phyloP scores from a whole-genome alignment of 371 early-diverging fungal species.

The Mucor plumbeus region DNA sequence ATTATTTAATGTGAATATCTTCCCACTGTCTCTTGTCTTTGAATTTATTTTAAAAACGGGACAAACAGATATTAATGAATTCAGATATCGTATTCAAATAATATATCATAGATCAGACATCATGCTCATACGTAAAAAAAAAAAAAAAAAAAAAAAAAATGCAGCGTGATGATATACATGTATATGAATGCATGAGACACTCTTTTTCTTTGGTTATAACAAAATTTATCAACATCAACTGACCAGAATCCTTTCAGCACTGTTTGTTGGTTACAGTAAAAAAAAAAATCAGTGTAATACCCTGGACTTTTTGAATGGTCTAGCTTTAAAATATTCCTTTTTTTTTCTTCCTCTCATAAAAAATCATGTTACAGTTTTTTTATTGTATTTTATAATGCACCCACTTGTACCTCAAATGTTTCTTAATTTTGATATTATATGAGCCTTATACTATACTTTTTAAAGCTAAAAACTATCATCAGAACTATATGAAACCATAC shows the following conservation, averaged over 20 bases:
- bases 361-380: no score
- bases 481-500: no score
- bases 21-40: not conserved
- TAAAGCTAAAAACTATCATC: no score
- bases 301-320: not conserved
- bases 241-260: not conserved
- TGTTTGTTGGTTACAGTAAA: not conserved
- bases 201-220: not conserved
- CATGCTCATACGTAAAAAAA: not conserved
- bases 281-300: not conserved
- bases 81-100: not conserved
- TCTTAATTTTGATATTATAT: no score
- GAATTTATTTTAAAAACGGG: not conserved
- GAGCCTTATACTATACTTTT: no score
- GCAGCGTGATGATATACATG: not conserved
- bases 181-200: not conserved
- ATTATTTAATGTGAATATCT: not conserved
- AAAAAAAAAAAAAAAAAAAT: not conserved
- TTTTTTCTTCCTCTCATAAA: no score
- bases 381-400: no score
- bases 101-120: not conserved
- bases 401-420: no score
- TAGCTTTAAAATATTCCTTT: not conserved
- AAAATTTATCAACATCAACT: not conserved
- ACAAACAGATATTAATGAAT: not conserved